Conservation (phyloP, 495 filamentous ascomycete genomes). For the Delitschia confertaspora region DNA sequence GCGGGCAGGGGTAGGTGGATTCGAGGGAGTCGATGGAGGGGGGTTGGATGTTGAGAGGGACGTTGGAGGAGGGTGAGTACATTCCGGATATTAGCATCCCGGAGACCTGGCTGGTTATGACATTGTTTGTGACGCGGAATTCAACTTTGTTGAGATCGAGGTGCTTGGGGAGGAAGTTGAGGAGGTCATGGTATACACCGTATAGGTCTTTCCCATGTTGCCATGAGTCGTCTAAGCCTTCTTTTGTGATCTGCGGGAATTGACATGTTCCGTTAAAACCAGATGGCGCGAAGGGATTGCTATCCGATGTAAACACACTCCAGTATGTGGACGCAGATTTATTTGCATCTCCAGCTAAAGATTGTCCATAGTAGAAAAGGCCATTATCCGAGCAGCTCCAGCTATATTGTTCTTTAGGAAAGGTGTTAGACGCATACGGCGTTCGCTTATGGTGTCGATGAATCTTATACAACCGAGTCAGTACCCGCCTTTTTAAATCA, state of each 20-base stretch:
- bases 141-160: conserved; percentile 34
- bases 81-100: conserved; percentile 56
- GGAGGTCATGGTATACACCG: conserved; percentile 51
- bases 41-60: conserved; percentile 44
- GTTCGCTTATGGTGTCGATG: conserved; percentile 69
- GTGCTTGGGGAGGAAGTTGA: conserved; percentile 49
- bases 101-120: conserved; percentile 63
- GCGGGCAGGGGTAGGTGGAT: conserved; percentile 51
- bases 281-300: conserved; percentile 50
- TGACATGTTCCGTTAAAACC: conserved; percentile 58
- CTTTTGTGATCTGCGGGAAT: conserved; percentile 61
- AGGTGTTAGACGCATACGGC: conserved; percentile 58
- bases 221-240: conserved; percentile 55
- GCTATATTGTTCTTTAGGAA: conserved; percentile 53
- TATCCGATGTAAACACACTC: conserved; percentile 44
- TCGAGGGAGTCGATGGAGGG: conserved; percentile 53
- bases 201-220: conserved; percentile 58
- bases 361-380: conserved; percentile 53
- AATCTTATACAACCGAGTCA: conserved; percentile 44
- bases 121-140: conserved; percentile 60
- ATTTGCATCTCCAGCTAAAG: conserved; percentile 35
- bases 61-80: conserved; percentile 34
- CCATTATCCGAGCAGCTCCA: conserved; percentile 56
- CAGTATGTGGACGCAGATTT: conserved; percentile 45
- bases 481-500: background rate